Percentiles rank a stretch among this genome's conserved stretches.
phyloP scores from a whole-genome alignment of 768 basidiomycete genomes.

The Phanerochaete sordida region DNA sequence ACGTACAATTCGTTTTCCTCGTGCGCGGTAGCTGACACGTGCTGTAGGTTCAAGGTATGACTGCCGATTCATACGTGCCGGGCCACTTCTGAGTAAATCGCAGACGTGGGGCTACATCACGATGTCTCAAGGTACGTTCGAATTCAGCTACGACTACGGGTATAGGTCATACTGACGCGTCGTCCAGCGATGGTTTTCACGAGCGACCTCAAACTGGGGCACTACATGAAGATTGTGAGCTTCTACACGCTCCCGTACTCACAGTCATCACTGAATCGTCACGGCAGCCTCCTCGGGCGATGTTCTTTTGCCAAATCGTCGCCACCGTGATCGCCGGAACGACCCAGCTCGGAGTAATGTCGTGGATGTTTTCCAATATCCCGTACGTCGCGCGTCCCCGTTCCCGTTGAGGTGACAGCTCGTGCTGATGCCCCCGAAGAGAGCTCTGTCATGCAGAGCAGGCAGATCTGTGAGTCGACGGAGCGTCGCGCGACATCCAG shows the following conservation, averaged over 20 bases:
- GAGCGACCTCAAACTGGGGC: constrained; percentile 73
- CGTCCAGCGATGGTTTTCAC: constrained; percentile 56
- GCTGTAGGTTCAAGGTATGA: constrained; percentile 18
- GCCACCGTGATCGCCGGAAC: constrained; percentile 57
- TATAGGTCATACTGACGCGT: neutral
- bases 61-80: neutral
- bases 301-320: constrained; percentile 43
- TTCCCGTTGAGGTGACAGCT: neutral
- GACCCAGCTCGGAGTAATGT: constrained; percentile 59
- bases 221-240: constrained; percentile 55
- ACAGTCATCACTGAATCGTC: neutral
- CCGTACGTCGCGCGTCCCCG: constrained; percentile 33
- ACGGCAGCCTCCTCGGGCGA: constrained; percentile 35
- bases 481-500: neutral
- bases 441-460: constrained; percentile 23
- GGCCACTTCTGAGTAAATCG: neutral
- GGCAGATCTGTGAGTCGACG: neutral
- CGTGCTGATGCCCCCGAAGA: neutral
- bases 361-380: constrained; percentile 61
- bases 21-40: neutral
- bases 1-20: constrained; percentile 17
- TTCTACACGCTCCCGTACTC: neutral
- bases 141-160: too few relatives aligned
- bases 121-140: constrained; percentile 38
- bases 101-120: constrained; percentile 64